Conservation (phyloP, 1,284 basidiomycete species). For the Schizopora paradoxa region DNA sequence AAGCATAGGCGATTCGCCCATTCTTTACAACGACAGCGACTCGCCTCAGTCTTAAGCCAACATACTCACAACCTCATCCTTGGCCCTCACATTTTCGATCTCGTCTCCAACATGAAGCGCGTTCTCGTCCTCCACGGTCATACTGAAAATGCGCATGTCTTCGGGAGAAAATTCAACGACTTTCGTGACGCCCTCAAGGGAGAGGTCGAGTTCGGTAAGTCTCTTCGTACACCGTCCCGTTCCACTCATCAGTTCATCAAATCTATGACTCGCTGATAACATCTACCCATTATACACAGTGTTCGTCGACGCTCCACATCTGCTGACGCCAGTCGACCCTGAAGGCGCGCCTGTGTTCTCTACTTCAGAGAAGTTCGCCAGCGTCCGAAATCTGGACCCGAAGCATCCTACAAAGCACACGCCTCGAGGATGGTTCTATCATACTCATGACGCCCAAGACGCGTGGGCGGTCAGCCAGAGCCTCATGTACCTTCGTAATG, state of each 20-base stretch:
- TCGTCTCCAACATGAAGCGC: no score
- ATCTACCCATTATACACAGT: no score
- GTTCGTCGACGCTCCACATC: background rate
- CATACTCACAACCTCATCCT: no score
- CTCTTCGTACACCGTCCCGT: background rate
- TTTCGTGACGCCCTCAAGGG: background rate
- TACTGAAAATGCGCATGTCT: background rate
- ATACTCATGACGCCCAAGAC: background rate
- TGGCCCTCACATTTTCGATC: no score
- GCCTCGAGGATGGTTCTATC: background rate
- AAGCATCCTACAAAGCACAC: constrained; percentile 1
- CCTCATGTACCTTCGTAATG: background rate
- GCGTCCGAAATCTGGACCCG: no score
- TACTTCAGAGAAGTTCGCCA: background rate
- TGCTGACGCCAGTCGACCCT: background rate
- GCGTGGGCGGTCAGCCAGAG: background rate
- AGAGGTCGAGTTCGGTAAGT: constrained; percentile 1
- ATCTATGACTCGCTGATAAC: background rate
- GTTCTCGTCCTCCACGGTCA: constrained; percentile 1
- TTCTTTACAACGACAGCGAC: no score
- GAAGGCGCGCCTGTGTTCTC: background rate
- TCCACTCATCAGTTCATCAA: background rate
- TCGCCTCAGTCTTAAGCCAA: no score
- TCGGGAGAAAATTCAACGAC: background rate
- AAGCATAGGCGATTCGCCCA: no score